Base-by-base conservation (phyloP, 768 basidiomycete species). In the Xerocomus potaroensis region DNA sequence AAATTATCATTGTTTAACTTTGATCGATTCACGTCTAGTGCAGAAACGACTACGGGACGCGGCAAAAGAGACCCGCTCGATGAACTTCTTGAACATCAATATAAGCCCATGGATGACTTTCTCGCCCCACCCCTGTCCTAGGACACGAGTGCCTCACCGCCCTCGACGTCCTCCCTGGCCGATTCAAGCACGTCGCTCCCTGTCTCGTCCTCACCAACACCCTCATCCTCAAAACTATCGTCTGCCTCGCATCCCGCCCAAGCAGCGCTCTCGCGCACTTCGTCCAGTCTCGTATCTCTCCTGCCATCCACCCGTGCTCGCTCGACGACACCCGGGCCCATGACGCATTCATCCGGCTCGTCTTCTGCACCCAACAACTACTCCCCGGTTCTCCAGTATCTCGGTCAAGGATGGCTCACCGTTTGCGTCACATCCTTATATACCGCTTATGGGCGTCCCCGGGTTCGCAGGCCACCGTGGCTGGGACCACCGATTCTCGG, bases 101-200 rank as follows among this genome's bases (percentile, higher is more conserved):
- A 85, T 41, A 84, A 88, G 60, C 84, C 84, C 1, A 61, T 87
- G 54, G 83, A n/a, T n/a, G n/a, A 81, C 58, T 83, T 80, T 70
- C 47, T 79, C 46, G 36, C 69, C 11, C 54, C 62, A 65, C 71
- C 26, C 45, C 65, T 37, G 14, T 68, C 5, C 58, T 65, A 10
- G 58, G 37, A 22, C 14, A 48, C 47, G 12, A 52, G 33, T 22
- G 60, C 61, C 1, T 59, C 60, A 0, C 61, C 62, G 5, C 61
- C 62, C 1, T 62, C 56, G 10, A 44, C 49, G 27, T 55, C 58
- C 15, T 40, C 58, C n/a, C n/a, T n/a, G 7, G 22, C 50, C 2
- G 54, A 34, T 33, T 55, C 57, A 18, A 65, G 9, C 7, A 14
- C 37, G 0, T 53, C 63, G 16, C 60, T 39, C 15, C 24, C 37